Conservation (phyloP, 805 yeast species). For the Starmerella cellae region DNA sequence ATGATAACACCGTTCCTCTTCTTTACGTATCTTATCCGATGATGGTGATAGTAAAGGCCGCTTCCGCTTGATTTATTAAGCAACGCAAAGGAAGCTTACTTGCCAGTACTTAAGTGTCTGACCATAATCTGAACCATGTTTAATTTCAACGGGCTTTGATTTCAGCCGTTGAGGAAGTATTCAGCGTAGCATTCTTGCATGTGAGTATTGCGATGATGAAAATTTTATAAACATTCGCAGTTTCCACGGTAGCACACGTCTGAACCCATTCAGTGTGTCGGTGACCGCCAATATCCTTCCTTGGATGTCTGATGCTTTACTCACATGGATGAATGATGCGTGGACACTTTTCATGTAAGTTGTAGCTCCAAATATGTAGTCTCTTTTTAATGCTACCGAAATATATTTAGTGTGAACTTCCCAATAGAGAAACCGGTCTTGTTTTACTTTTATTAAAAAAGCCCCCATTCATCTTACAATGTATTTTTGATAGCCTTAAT, state of each 20-base stretch:
- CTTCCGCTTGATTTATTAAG: slow-evolving; percentile 17
- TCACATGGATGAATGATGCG: slow-evolving; percentile 1
- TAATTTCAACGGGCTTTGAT: not conserved
- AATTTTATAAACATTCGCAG: slow-evolving; percentile 31
- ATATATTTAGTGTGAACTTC: too few species aligned
- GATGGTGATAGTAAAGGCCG: slow-evolving; percentile 31
- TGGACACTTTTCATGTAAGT: not conserved
- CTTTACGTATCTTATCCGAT: slow-evolving; percentile 31
- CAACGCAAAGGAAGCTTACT: slow-evolving; percentile 25
- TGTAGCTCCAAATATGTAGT: too few species aligned
- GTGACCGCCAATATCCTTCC: slow-evolving; percentile 34
- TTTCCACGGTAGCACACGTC: slow-evolving; percentile 34
- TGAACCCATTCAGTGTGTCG: slow-evolving; percentile 31
- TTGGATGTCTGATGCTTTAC: slow-evolving; percentile 32
- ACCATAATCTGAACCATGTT: slow-evolving; percentile 12
- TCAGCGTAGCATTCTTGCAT: not conserved
- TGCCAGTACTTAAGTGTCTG: slow-evolving; percentile 30
- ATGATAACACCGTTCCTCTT: slow-evolving; percentile 28
- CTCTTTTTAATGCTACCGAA: too few species aligned
- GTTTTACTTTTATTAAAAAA: too few species aligned
- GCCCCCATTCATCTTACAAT: too few species aligned
- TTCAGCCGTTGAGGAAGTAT: not conserved
- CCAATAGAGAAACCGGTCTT: too few species aligned
- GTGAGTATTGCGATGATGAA: slow-evolving; percentile 26
- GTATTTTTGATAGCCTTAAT: too few species aligned